A percentile compares a stretch with the other conserved stretches of the same genome.
phyloP scores from a whole-genome alignment of 495 filamentous ascomycete species.

The Talaromyces liani region DNA sequence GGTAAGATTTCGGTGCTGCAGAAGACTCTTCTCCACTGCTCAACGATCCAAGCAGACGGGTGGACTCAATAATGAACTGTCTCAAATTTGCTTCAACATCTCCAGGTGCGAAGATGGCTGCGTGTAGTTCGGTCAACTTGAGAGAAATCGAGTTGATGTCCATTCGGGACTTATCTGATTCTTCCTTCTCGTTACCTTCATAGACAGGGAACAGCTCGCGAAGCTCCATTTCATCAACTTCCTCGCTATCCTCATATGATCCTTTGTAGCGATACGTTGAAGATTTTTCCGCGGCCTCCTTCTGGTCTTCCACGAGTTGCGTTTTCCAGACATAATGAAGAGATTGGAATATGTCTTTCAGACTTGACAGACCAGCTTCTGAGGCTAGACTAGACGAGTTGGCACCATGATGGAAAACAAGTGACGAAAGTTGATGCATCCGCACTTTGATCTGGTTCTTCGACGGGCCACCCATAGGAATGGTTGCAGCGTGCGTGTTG shows the following conservation, averaged over 20 bases:
- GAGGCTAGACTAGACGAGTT: constrained; percentile 26
- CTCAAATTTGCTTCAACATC: constrained; percentile 21
- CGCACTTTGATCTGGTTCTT: constrained; percentile 38
- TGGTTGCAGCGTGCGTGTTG: constrained; percentile 19
- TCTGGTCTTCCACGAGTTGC: constrained; percentile 64
- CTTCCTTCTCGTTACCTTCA: constrained; percentile 37
- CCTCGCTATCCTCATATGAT: constrained; percentile 62
- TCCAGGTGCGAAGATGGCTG: constrained; percentile 35
- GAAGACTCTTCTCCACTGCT: constrained; percentile 23
- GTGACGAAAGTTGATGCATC: constrained; percentile 35
- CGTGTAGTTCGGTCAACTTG: constrained; percentile 46
- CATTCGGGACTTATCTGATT: constrained; percentile 18
- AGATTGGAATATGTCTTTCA: constrained; percentile 49
- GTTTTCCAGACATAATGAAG: constrained; percentile 75
- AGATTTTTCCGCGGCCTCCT: constrained; percentile 58
- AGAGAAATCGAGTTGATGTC: constrained; percentile 41
- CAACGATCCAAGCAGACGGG: constrained; percentile 29
- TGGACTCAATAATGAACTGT: constrained; percentile 32
- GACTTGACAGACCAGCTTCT: constrained; percentile 19
- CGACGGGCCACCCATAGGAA: constrained; percentile 15
- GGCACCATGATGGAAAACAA: constrained; percentile 27
- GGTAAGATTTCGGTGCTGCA: constrained; percentile 35
- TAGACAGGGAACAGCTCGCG: constrained; percentile 74
- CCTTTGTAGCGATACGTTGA: constrained; percentile 79
- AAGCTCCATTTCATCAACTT: constrained; percentile 70